Conservation (phyloP, 2,329 filamentous ascomycete genomes). For the Colletotrichum cordylinicola region DNA sequence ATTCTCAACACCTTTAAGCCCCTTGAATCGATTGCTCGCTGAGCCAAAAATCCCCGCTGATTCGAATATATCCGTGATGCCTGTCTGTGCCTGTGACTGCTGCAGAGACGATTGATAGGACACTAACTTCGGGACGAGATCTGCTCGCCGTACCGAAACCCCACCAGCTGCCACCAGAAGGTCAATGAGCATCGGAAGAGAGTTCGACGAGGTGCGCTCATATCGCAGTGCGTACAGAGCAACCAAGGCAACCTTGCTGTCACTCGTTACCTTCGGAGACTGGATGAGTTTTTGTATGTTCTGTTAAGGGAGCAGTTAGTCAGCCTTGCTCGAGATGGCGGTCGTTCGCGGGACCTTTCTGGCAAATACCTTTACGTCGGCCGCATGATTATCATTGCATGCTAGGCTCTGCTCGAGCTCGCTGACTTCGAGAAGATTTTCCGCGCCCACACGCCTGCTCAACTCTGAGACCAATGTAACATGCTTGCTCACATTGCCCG, state of each 20-base stretch:
- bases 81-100: conserved; percentile 74
- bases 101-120: conserved; percentile 88
- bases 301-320: conserved; percentile 42
- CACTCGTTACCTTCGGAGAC: conserved; percentile 74
- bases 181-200: conserved; percentile 84
- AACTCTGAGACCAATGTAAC: conserved; percentile 95
- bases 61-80: conserved; percentile 92
- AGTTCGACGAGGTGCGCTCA: conserved; percentile 83
- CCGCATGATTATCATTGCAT: conserved; percentile 93
- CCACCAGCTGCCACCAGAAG: conserved; percentile 85
- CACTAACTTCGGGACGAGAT: conserved; percentile 81
- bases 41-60: conserved; percentile 89
- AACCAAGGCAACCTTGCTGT: conserved; percentile 88
- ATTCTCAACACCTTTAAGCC: conserved; percentile 96
- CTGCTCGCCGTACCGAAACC: conserved; percentile 76
- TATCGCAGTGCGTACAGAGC: conserved; percentile 96
- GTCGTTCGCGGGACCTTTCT: background rate
- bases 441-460: conserved; percentile 83
- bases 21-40: conserved; percentile 87
- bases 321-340: background rate
- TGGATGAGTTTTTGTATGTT: conserved; percentile 87
- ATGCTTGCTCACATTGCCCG: conserved; percentile 98
- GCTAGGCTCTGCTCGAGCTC: conserved; percentile 96
- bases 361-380: conserved; percentile 80
- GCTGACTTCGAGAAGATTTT: conserved; percentile 92